Evolutionary conservation across 2,329 filamentous ascomycete species (phyloP).

Genomic region (Ascochyta rabiei): DNA sequence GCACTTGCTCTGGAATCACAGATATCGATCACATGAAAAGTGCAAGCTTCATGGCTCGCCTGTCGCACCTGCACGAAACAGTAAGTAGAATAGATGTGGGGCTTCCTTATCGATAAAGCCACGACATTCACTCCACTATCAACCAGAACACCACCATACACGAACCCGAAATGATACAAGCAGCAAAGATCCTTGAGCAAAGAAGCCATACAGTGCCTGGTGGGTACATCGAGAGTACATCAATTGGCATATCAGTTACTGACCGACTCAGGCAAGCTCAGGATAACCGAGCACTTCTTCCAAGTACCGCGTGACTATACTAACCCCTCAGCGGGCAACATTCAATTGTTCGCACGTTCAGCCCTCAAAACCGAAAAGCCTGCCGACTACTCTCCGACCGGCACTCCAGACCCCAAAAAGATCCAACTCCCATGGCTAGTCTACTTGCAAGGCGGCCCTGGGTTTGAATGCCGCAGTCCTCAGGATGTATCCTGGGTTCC

Average conservation of each 20-base stretch:
- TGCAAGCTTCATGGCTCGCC: not conserved
- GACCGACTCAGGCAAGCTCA: slow-evolving; percentile 67
- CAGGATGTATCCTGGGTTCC: slow-evolving; percentile 75
- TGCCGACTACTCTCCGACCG: slow-evolving; percentile 55
- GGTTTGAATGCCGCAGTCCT: slow-evolving; percentile 75
- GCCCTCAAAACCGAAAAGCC: slow-evolving; percentile 70
- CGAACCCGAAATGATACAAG: slow-evolving; percentile 45
- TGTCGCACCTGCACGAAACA: not conserved
- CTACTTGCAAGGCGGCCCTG: slow-evolving; percentile 86
- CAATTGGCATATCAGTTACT: not conserved
- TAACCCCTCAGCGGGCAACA: slow-evolving; percentile 63
- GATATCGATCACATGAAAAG: not conserved
- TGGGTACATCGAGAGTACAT: slow-evolving; percentile 20
- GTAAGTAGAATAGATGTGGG: slow-evolving; percentile 3
- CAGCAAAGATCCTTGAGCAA: slow-evolving; percentile 56
- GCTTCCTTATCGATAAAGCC: slow-evolving; percentile 30
- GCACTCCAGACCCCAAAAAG: slow-evolving; percentile 57
- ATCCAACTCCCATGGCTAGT: slow-evolving; percentile 65
- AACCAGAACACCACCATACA: slow-evolving; percentile 5
- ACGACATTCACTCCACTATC: slow-evolving; percentile 18
- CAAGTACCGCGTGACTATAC: slow-evolving; percentile 82
- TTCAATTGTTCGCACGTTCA: slow-evolving; percentile 80
- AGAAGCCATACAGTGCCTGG: slow-evolving; percentile 54
- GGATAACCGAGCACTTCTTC: slow-evolving; percentile 83
- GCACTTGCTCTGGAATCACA: not conserved